These are phyloP conservation scores for Penicillium cataractarum DNA, from an alignment of 495 filamentous ascomycete species.

Conservation along the genomic window DNA sequence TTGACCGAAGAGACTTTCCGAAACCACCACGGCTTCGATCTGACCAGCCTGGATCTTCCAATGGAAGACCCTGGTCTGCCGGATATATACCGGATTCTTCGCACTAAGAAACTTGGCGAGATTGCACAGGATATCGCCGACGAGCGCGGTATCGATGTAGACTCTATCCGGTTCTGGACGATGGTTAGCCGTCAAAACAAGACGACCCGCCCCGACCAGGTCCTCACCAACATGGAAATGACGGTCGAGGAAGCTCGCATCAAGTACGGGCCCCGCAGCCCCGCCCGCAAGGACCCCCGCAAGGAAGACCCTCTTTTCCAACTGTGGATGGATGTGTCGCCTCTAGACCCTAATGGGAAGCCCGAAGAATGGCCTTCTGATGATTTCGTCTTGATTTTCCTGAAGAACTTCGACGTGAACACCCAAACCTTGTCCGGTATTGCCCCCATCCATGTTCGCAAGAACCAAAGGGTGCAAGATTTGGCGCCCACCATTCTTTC, in stretches of 20 bases:
- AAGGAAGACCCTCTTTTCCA: constrained; percentile 70
- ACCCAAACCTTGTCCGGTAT: constrained; percentile 74
- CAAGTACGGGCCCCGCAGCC: constrained; percentile 69
- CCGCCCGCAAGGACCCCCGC: constrained; percentile 79
- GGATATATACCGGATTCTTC: constrained; percentile 67
- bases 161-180: constrained; percentile 80
- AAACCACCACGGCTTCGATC: constrained; percentile 80
- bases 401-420: constrained; percentile 87
- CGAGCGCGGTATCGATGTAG: constrained; percentile 61
- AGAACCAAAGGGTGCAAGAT: constrained; percentile 84
- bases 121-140: constrained; percentile 69
- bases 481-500: constrained; percentile 78
- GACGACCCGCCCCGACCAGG: constrained; percentile 86
- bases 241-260: constrained; percentile 79
- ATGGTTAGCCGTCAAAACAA: constrained; percentile 99
- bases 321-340: constrained; percentile 81
- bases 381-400: constrained; percentile 77
- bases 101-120: constrained; percentile 72
- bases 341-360: constrained; percentile 67
- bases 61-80: constrained; percentile 61
- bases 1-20: constrained; percentile 79
- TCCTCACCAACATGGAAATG: constrained; percentile 74
- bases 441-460: constrained; percentile 82
- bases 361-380: constrained; percentile 65
- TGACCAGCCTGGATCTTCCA: constrained; percentile 73